A percentile compares a stretch with the other conserved stretches of the same genome.
Conservation (phyloP, 2,329 filamentous ascomycete species). For the Hyphodiscus sp. region DNA sequence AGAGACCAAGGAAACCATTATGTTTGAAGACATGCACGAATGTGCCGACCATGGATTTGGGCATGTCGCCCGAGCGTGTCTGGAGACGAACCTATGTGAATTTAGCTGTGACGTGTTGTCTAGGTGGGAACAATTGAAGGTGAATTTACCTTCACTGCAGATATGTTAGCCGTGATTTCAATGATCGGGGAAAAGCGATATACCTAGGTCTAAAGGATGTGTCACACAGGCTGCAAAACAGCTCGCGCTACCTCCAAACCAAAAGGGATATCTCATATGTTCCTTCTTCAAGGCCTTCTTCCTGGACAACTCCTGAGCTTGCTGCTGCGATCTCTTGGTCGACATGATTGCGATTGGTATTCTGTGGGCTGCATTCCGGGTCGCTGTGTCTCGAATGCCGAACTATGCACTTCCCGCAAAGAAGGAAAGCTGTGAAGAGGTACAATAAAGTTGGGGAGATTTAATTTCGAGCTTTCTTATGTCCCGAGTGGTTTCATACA, state of each 20-base stretch:
- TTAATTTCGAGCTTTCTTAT: neutral
- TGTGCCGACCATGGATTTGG: constrained; percentile 78
- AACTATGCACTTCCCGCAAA: too few relatives aligned
- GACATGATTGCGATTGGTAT: constrained; percentile 16
- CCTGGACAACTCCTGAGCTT: constrained; percentile 11
- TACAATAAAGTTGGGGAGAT: neutral
- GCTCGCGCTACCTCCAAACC: constrained; percentile 94
- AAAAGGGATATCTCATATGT: constrained; percentile 63
- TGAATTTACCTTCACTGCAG: constrained; percentile 23
- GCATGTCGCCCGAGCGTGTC: constrained; percentile 68
- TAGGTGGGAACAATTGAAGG: neutral
- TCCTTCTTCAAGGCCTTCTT: constrained; percentile 24
- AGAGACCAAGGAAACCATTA: constrained; percentile 75
- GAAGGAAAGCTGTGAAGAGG: too few relatives aligned
- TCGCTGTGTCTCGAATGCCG: neutral
- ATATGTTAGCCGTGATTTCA: neutral
- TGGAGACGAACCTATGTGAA: constrained; percentile 70
- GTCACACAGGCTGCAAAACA: constrained; percentile 88
- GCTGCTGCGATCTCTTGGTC: constrained; percentile 13
- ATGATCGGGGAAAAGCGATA: constrained; percentile 32
- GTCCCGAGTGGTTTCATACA: neutral
- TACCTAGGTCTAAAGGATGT: constrained; percentile 87
- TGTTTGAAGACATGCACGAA: constrained; percentile 73
- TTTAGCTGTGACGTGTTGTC: neutral
- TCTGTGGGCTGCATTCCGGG: neutral